phyloP scores from a whole-genome alignment of 208 protist species.

The Crithidia thermophila region DNA sequence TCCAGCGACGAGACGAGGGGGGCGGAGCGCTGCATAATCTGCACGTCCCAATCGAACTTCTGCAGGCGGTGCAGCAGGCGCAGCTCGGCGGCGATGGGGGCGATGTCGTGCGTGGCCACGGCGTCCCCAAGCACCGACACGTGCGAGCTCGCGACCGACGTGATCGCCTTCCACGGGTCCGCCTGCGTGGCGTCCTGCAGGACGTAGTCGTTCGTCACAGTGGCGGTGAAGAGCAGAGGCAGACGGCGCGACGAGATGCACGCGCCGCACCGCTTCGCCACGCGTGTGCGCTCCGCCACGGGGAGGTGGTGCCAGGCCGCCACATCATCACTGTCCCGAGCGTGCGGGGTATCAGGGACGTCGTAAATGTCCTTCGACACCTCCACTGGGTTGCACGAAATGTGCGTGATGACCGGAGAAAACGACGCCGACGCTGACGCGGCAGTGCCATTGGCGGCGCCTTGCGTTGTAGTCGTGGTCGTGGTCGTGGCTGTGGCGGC shows the following conservation, averaged over 20 bases:
- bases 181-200: constrained; percentile 40
- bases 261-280: constrained; percentile 24
- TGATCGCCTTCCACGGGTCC: constrained; percentile 46
- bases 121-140: constrained; percentile 48
- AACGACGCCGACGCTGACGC: background rate
- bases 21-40: constrained; percentile 58
- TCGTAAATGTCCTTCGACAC: constrained; percentile 14
- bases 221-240: constrained; percentile 66
- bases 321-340: background rate
- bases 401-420: constrained; percentile 17
- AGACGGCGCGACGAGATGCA: constrained; percentile 41
- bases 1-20: constrained; percentile 57
- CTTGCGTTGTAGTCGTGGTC: constrained; percentile 2
- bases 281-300: constrained; percentile 1
- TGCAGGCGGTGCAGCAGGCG: constrained; percentile 30
- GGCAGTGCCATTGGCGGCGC: background rate
- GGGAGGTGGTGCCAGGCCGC: constrained; percentile 38
- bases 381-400: constrained; percentile 13
- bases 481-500: constrained; percentile 9
- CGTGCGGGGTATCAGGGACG: constrained; percentile 22
- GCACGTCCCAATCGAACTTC: constrained; percentile 57
- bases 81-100: constrained; percentile 19
- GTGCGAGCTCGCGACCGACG: constrained; percentile 35
- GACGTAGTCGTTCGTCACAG: constrained; percentile 49
- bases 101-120: constrained; percentile 13